Percentiles rank a stretch among this genome's conserved stretches.
phyloP scores from a whole-genome alignment of 805 yeast species.

The Maudiozyma barnettii region DNA sequence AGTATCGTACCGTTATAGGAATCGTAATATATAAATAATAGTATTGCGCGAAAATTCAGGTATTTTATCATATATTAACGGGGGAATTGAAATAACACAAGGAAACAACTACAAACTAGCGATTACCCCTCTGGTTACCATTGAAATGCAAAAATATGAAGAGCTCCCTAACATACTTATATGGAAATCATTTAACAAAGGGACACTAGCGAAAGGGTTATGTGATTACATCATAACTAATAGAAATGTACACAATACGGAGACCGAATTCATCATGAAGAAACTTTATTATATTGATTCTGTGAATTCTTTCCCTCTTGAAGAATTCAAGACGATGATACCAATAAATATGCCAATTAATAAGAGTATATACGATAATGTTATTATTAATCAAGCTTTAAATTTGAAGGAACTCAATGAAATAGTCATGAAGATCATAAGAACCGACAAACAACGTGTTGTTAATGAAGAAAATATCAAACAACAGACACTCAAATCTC shows the following conservation, averaged over 20 bases:
- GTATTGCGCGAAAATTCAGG: too few relatives aligned
- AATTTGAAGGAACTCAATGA: slow-evolving; percentile 20
- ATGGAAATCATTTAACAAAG: slow-evolving; percentile 1
- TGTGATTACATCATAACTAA: neutral
- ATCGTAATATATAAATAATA: too few relatives aligned
- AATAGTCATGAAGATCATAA: slow-evolving; percentile 1
- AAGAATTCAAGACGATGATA: slow-evolving; percentile 16
- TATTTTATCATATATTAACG: too few relatives aligned
- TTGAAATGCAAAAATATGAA: slow-evolving; percentile 1
- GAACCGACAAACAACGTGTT: neutral
- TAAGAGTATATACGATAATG: slow-evolving; percentile 18
- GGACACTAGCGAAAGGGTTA: neutral
- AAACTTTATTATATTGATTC: slow-evolving; percentile 25
- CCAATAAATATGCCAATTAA: slow-evolving; percentile 6
- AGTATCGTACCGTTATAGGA: too few relatives aligned
- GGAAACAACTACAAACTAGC: too few relatives aligned
- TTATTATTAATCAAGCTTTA: slow-evolving; percentile 21
- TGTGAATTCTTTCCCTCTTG: slow-evolving; percentile 24
- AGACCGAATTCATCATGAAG: neutral
- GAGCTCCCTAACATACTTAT: neutral
- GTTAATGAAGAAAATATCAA: neutral
- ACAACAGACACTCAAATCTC: neutral
- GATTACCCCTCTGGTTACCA: too few relatives aligned
- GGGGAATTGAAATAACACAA: too few relatives aligned
- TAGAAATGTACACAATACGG: neutral